Evolutionary conservation across 805 yeast species (phyloP).

Genomic region (Kodamaea laetipori): DNA sequence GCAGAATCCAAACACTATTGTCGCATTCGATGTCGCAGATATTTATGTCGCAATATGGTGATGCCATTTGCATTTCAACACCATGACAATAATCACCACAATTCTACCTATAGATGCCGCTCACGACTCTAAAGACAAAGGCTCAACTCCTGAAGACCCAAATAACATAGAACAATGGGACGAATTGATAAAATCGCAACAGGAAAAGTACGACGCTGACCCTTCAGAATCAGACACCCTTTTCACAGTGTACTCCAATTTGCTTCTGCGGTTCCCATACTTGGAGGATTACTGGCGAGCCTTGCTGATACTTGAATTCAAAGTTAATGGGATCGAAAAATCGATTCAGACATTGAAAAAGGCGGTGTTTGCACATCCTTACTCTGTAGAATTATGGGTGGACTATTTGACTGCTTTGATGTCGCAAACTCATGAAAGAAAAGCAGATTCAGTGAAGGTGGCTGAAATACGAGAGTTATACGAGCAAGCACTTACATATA

Average conservation of each 20-base stretch:
- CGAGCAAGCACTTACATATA: slow-evolving; percentile 45
- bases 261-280: slow-evolving; percentile 59
- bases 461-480: slow-evolving; percentile 48
- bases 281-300: slow-evolving; percentile 65
- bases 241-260: slow-evolving; percentile 20
- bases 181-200: neutral
- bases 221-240: neutral
- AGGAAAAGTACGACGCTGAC: slow-evolving; percentile 1
- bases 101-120: slow-evolving; percentile 2
- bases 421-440: slow-evolving; percentile 23
- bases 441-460: slow-evolving; percentile 15
- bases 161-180: slow-evolving; percentile 7
- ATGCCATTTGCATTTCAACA: neutral
- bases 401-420: slow-evolving; percentile 61
- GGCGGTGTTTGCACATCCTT: slow-evolving; percentile 54
- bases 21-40: no score
- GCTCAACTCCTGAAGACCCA: neutral
- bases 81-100: neutral
- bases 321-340: slow-evolving; percentile 53
- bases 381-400: slow-evolving; percentile 66
- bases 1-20: no score
- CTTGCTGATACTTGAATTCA: slow-evolving; percentile 56
- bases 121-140: neutral
- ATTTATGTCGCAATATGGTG: no score
- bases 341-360: slow-evolving; percentile 49